A percentile compares a stretch with the other conserved stretches of the same genome.
These are phyloP conservation scores for Cyberlindnera misumaiensis DNA, from an alignment of 805 yeast genomes.

Conservation along the genomic window DNA sequence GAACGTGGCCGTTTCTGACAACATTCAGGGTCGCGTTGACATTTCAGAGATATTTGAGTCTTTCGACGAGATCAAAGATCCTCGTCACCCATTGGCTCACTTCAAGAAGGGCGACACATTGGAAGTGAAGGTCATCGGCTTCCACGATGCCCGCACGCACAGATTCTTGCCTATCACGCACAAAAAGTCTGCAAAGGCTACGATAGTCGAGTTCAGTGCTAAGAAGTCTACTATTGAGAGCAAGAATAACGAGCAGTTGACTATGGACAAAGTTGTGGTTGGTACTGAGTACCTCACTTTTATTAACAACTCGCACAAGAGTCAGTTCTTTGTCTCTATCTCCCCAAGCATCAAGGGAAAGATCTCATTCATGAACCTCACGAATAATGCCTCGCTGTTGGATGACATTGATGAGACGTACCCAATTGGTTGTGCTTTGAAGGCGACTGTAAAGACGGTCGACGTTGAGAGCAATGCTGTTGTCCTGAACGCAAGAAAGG, in stretches of 20 bases:
- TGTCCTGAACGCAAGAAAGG: constrained; percentile 42
- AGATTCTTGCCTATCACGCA: constrained; percentile 61
- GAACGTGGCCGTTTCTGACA: constrained; percentile 69
- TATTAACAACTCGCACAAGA: constrained; percentile 57
- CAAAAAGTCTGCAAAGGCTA: constrained; percentile 40
- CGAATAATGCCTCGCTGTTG: constrained; percentile 43
- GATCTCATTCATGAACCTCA: constrained; percentile 56
- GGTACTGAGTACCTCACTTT: constrained; percentile 52
- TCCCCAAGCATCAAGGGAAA: constrained; percentile 65
- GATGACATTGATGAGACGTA: constrained; percentile 46
- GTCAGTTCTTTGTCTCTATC: constrained; percentile 60
- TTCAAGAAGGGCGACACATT: constrained; percentile 54
- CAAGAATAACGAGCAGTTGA: constrained; percentile 23
- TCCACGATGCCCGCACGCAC: constrained; percentile 63
- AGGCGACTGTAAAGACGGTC: constrained; percentile 45
- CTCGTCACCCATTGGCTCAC: constrained; percentile 47
- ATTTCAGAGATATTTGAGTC: constrained; percentile 59
- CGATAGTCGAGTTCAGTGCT: constrained; percentile 59
- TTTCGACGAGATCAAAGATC: constrained; percentile 48
- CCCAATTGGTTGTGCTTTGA: constrained; percentile 69
- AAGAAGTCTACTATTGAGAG: constrained; percentile 35
- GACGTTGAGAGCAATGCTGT: constrained; percentile 49
- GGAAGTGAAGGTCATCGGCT: constrained; percentile 67
- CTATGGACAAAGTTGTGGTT: constrained; percentile 36
- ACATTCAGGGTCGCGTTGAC: constrained; percentile 74